Percentiles rank a stretch among this genome's conserved stretches.
phyloP scores from a whole-genome alignment of 1,284 basidiomycete species.

The Pulveroboletus sp. region DNA sequence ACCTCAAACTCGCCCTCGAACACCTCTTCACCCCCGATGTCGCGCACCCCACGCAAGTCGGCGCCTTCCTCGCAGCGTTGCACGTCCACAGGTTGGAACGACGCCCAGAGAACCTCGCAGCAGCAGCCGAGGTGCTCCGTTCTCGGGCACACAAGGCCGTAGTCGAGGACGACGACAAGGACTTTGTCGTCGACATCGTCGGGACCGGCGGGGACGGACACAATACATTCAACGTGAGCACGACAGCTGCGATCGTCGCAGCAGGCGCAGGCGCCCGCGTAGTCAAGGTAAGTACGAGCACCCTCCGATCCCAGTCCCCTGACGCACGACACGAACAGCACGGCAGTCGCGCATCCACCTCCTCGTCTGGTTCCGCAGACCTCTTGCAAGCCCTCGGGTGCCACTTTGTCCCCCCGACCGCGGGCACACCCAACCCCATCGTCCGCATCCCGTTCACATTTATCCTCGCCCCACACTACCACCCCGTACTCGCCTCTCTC shows the following conservation, averaged over 20 bases:
- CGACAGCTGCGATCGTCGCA: constrained; percentile 91
- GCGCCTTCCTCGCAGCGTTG: constrained; percentile 81
- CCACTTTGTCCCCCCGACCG: constrained; percentile 68
- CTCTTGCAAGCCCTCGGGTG: constrained; percentile 87
- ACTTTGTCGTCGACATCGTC: constrained; percentile 74
- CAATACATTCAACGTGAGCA: constrained; percentile 98
- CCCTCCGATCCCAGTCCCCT: neutral
- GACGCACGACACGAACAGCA: constrained; percentile 71
- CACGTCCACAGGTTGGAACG: constrained; percentile 77
- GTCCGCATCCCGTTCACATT: constrained; percentile 82
- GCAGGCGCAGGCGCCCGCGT: constrained; percentile 93
- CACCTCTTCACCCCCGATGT: constrained; percentile 72
- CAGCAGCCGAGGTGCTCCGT: constrained; percentile 75
- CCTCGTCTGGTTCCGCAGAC: constrained; percentile 93
- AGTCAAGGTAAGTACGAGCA: constrained; percentile 70
- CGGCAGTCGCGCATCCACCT: constrained; percentile 92
- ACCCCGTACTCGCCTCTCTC: constrained; percentile 83
- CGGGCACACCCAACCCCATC: constrained; percentile 56
- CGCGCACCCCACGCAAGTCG: constrained; percentile 70
- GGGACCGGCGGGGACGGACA: constrained; percentile 89
- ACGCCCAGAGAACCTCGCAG: constrained; percentile 73
- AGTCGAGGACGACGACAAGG: constrained; percentile 56
- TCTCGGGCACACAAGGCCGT: constrained; percentile 63
- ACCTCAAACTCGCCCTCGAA: constrained; percentile 69
- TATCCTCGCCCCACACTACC: constrained; percentile 92